These are phyloP conservation scores for Diphasiastrum complanatum DNA, from an alignment of 83 land plant genomes.

Conservation along the genomic window DNA sequence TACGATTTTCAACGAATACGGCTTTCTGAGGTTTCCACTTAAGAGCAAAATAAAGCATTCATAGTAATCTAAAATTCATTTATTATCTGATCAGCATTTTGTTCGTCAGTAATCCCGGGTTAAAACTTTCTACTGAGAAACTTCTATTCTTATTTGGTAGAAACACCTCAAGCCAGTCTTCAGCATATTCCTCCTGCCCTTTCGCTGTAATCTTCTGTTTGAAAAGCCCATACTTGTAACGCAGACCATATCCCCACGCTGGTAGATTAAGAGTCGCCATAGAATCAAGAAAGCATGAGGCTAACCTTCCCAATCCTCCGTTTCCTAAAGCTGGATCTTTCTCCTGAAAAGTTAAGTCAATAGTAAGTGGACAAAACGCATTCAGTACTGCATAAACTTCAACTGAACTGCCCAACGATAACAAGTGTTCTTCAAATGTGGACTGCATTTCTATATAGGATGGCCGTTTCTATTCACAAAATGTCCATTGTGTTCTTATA, in stretches of 20 bases:
- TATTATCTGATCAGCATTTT: not conserved
- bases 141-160: too few relatives aligned
- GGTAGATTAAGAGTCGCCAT: constrained; percentile 92
- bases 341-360: constrained; percentile 35
- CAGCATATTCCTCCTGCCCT: constrained; percentile 89
- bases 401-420: not conserved
- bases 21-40: too few relatives aligned
- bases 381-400: not conserved
- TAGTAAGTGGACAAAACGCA: not conserved
- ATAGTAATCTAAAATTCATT: too few relatives aligned
- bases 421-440: not conserved
- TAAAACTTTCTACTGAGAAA: not conserved
- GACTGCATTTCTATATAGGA: too few relatives aligned
- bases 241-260: constrained; percentile 96
- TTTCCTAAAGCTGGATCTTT: constrained; percentile 86
- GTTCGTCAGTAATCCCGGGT: not conserved
- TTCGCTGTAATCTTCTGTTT: constrained; percentile 62
- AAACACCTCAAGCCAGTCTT: constrained; percentile 92
- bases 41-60: too few relatives aligned
- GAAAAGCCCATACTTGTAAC: constrained; percentile 89
- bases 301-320: constrained; percentile 93
- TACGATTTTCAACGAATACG: too few relatives aligned
- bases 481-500: not conserved
- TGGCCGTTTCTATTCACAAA: too few relatives aligned
- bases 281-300: constrained; percentile 93